Conservation (phyloP, 305 asterid genomes). For the Stenogyne calaminthoides region DNA sequence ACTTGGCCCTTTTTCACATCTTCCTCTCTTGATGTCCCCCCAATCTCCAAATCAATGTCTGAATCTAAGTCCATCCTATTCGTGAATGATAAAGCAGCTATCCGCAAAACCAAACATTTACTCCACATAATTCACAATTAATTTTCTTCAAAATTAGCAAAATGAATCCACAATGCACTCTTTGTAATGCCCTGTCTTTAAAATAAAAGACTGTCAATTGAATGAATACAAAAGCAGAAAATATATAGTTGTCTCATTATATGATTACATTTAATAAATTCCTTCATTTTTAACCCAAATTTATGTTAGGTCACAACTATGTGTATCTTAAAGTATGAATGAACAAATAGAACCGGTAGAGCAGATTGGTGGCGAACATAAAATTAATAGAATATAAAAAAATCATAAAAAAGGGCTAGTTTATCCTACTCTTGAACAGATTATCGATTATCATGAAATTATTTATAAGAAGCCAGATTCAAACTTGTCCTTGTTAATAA, state of each 20-base stretch:
- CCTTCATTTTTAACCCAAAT: neutral
- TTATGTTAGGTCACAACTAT: no score
- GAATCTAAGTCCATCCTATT: conserved; percentile 33
- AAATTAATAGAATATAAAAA: no score
- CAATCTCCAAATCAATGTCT: conserved; percentile 66
- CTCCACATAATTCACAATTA: neutral
- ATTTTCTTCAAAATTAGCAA: neutral
- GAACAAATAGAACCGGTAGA: no score
- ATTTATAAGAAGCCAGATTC: neutral
- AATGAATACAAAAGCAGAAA: conserved; percentile 1
- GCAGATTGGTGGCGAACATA: no score
- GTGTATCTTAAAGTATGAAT: no score
- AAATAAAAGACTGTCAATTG: neutral
- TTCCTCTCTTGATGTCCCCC: conserved; percentile 40
- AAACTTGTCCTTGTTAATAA: neutral
- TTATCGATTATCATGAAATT: neutral
- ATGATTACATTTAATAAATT: neutral
- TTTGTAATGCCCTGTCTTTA: neutral
- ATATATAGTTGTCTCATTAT: neutral
- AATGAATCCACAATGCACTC: neutral
- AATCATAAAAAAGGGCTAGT: neutral
- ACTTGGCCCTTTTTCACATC: conserved; percentile 23
- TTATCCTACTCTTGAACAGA: neutral
- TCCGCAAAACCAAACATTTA: neutral
- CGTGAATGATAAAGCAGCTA: neutral